Evolutionary conservation across 352 stramenopile genomes (phyloP).

Genomic region (Pseudoperonospora humuli): DNA sequence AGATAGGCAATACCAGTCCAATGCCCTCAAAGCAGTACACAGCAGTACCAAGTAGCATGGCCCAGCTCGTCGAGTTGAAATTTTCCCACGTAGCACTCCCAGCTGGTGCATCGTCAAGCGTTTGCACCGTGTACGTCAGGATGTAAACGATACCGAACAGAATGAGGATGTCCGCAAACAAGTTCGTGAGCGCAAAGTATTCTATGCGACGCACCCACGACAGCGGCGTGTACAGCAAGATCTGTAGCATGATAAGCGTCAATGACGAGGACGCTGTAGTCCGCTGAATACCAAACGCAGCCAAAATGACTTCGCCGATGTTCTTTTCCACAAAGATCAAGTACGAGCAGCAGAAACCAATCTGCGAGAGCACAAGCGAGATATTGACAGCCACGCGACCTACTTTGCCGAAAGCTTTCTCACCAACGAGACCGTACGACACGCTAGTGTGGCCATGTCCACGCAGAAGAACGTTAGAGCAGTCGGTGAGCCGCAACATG

Average conservation of each 20-base stretch:
- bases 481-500: conserved; percentile 52
- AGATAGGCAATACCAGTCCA: conserved; percentile 57
- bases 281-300: conserved; percentile 34
- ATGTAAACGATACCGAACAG: conserved; percentile 54
- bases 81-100: conserved; percentile 42
- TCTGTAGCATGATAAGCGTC: conserved; percentile 55
- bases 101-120: conserved; percentile 22
- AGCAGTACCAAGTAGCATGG: conserved; percentile 49
- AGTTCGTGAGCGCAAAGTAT: conserved; percentile 66
- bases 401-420: conserved; percentile 41
- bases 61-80: conserved; percentile 60
- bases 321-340: conserved; percentile 72
- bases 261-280: conserved; percentile 41
- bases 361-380: conserved; percentile 60
- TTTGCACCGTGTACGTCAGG: conserved; percentile 42
- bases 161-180: conserved; percentile 55
- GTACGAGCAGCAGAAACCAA: conserved; percentile 70
- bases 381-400: conserved; percentile 52
- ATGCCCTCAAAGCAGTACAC: conserved; percentile 75
- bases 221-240: conserved; percentile 57
- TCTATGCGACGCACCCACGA: conserved; percentile 67
- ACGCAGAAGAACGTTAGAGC: conserved; percentile 35
- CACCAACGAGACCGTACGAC: conserved; percentile 54
- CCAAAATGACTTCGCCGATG: conserved; percentile 49
- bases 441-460: conserved; percentile 20